phyloP scores from a whole-genome alignment of 306 rosid species.

The Inga leiocalycina region DNA sequence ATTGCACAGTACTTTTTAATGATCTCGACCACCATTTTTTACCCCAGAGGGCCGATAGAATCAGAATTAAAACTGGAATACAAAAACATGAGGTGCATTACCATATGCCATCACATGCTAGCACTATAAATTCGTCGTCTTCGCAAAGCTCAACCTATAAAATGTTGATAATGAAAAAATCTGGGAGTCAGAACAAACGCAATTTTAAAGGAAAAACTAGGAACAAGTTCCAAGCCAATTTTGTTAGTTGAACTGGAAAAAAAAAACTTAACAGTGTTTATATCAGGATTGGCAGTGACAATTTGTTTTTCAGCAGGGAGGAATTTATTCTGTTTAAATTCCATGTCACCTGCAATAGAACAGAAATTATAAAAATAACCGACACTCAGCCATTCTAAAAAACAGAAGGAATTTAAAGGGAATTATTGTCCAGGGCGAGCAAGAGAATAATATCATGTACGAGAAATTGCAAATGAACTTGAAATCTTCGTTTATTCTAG shows the following conservation, averaged over 20 bases:
- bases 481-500: background rate
- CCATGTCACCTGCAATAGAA: conserved; percentile 78
- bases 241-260: background rate
- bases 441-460: too few species aligned
- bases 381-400: background rate
- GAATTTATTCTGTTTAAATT: conserved; percentile 85
- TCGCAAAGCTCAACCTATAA: conserved; percentile 74
- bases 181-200: background rate
- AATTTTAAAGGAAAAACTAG: conserved; percentile 5
- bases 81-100: conserved; percentile 42
- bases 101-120: conserved; percentile 91
- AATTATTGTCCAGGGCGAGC: background rate
- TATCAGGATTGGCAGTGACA: conserved; percentile 87
- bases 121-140: conserved; percentile 71
- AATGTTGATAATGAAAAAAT: conserved; percentile 21
- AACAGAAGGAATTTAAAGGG: background rate
- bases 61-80: background rate
- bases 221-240: background rate
- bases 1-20: background rate
- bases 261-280: conserved; percentile 68
- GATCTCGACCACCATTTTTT: background rate
- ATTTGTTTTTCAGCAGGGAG: conserved; percentile 80
- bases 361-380: conserved; percentile 23
- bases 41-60: background rate
- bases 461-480: background rate